phyloP scores from a whole-genome alignment of 2,329 filamentous ascomycete species.

The Epichloe sylvatica region DNA sequence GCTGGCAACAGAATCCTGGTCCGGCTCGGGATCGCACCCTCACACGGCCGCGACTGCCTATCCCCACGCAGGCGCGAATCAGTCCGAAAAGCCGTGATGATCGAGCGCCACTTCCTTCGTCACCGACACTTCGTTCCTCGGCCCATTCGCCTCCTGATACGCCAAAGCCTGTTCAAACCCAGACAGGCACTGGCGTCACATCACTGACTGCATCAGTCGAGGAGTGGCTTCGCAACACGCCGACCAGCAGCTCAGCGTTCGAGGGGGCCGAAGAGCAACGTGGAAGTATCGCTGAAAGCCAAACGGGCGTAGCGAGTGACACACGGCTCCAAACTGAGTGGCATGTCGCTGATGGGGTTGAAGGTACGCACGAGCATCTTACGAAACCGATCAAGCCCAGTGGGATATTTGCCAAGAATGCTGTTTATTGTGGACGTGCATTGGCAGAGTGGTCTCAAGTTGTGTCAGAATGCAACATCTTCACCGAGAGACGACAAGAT shows the following conservation, averaged over 20 bases:
- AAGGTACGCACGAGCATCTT: slow-evolving; percentile 17
- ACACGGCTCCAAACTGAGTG: background rate
- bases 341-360: background rate
- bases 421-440: slow-evolving; percentile 55
- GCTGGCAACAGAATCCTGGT: slow-evolving; percentile 44
- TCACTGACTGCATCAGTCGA: slow-evolving; percentile 20
- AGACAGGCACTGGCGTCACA: background rate
- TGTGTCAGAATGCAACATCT: slow-evolving; percentile 66
- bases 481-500: slow-evolving; percentile 59
- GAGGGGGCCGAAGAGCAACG: background rate
- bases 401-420: slow-evolving; percentile 30
- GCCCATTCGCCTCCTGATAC: background rate
- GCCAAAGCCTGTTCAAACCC: background rate
- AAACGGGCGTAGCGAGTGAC: slow-evolving; percentile 2
- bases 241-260: background rate
- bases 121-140: slow-evolving; percentile 4
- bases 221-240: slow-evolving; percentile 13
- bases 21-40: slow-evolving; percentile 49
- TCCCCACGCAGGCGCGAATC: slow-evolving; percentile 53
- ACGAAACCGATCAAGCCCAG: slow-evolving; percentile 32
- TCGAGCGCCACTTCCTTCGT: slow-evolving; percentile 19
- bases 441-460: slow-evolving; percentile 67
- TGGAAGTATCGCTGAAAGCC: background rate
- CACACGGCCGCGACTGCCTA: slow-evolving; percentile 53
- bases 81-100: slow-evolving; percentile 16